Base-by-base conservation (phyloP, 176 grass and related monocot genomes). In the Elaeis guineensis region DNA sequence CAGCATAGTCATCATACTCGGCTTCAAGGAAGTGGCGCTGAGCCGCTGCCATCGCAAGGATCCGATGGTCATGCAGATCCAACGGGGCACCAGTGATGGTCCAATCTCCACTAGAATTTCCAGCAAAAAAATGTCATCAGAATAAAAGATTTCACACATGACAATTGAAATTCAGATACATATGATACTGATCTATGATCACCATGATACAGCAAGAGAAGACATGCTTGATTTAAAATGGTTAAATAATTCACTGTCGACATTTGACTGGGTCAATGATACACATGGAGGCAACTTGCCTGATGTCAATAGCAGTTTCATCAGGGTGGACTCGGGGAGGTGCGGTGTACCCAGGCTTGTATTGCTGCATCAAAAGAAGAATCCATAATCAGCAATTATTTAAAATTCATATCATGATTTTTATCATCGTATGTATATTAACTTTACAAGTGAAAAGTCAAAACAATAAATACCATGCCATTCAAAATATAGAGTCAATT, bases 271-370 rank as follows among this genome's bases (percentile, higher is more conserved):
- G 25, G 61, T 51, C 64, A 14, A 22, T 63, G 39, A 70, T 23
- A 62, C 26, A 66, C 53, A 57, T 20, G 76, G 49, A 17, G 9
- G 49, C 72, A 49, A 0, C 59, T 17, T 87, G 70, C 92, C 78
- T 91, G 74, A 96, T 85, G 70, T 88, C 92, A 9, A 96, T 96
- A 54, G 92, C 79, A 58, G 92, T 90, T 66, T 96, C 92, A 57
- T 90, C 87, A 70, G 86, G 76, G 69, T 83, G 67, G 25, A 57
- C 19, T 60, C 69, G 86, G 49, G 92, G 84, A 80, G 92, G 80
- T 75, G 87, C 80, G 57, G 83, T 85, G 39, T 96, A 96, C 4
- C 86, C 83, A 80, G 85, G 72, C 67, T 86, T 89, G 50, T 96
- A 96, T 35, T 78, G 76, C 92, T 96, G 58, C 52, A 60, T 56